Base-by-base conservation (phyloP, 2,329 filamentous ascomycete species). In the Aspergillus oerlinghausenensis region DNA sequence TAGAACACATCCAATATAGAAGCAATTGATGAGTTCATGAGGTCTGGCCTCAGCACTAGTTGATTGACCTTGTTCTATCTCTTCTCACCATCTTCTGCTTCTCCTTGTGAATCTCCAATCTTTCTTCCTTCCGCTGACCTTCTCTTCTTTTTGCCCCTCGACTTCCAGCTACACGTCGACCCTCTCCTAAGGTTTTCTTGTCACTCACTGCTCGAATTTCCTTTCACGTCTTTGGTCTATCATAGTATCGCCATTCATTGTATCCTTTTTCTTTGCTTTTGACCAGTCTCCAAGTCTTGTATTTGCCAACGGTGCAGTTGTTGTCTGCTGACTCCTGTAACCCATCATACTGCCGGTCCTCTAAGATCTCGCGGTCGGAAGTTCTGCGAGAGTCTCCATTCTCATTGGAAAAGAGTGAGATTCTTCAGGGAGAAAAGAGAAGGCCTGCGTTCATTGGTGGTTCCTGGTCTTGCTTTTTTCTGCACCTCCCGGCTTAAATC, bases 401-500 rank as follows among this genome's bases (percentile, higher is more conserved):
- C 11, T 47, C 23, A 47, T 47, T 47, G 23, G 21, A 25, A 14
- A 6, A 26, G 10, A 47, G 43, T 11, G 14, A 14, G 23, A 23
- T 26, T 25, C 11, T 25, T 25, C 11, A 47, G 21, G 21, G 14
- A 14, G 23, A 17, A 14, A 26, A 25, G 5, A 26, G 9, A 47
- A 47, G 42, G 21, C 42, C 21, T 45, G 42, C 23, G 10, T 47
- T 47, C 43, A 47, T 47, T 47, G 43, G 43, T 47, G 43, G 14
- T 58, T 58, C 54, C 60, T 65, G 60, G 58, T 57, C 60, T 62
- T 58, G 59, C 64, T 63, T 62, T 60, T 60, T 62, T 65, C 69
- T 67, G 65, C 50, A 55, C 57, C 62, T 65, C 68, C 63, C 63
- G 58, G 54, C 55, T 64, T 63, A 66, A 65, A 59, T 62, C 61